phyloP scores from a whole-genome alignment of 2,329 filamentous ascomycete genomes.

The Colletotrichum horii region DNA sequence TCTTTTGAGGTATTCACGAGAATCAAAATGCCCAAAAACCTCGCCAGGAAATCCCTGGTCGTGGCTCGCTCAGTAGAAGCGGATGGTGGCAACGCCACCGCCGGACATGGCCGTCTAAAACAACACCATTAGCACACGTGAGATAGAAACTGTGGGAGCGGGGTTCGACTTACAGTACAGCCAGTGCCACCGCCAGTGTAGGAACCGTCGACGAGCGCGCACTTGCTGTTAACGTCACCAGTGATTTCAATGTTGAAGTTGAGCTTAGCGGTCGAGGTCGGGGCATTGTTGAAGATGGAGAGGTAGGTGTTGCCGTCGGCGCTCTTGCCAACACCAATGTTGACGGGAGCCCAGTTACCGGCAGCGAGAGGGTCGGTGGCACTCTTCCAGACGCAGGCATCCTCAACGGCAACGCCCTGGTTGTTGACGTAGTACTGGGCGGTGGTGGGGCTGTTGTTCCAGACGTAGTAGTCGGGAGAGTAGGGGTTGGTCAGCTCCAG shows the following conservation, averaged over 20 bases:
- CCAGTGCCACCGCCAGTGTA: conserved; percentile 67
- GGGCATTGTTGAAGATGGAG: conserved; percentile 83
- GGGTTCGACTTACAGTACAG: conserved; percentile 77
- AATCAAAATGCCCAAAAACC: conserved; percentile 15
- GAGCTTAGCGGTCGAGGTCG: conserved; percentile 72
- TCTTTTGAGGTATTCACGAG: conserved; percentile 25
- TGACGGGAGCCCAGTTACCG: conserved; percentile 88
- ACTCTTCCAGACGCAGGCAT: conserved; percentile 79
- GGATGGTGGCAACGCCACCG: conserved; percentile 48
- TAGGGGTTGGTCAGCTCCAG: conserved; percentile 77
- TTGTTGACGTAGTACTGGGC: conserved; percentile 98
- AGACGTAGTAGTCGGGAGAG: conserved; percentile 75
- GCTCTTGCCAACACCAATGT: conserved; percentile 80
- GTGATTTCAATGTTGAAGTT: conserved; percentile 81
- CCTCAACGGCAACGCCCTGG: conserved; percentile 65
- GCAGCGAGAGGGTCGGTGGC: conserved; percentile 53
- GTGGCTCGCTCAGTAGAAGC: conserved; percentile 39
- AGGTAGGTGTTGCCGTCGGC: conserved; percentile 72
- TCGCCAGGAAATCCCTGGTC: conserved; percentile 26
- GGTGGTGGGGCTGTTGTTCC: conserved; percentile 76
- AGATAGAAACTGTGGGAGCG: neutral
- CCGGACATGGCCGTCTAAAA: conserved; percentile 46
- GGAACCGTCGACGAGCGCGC: conserved; percentile 68
- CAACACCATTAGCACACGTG: neutral
- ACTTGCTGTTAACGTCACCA: conserved; percentile 65